Percentiles rank a stretch among this genome's conserved stretches.
Conservation (phyloP, 768 basidiomycete genomes). For the Amanita rubescens region DNA sequence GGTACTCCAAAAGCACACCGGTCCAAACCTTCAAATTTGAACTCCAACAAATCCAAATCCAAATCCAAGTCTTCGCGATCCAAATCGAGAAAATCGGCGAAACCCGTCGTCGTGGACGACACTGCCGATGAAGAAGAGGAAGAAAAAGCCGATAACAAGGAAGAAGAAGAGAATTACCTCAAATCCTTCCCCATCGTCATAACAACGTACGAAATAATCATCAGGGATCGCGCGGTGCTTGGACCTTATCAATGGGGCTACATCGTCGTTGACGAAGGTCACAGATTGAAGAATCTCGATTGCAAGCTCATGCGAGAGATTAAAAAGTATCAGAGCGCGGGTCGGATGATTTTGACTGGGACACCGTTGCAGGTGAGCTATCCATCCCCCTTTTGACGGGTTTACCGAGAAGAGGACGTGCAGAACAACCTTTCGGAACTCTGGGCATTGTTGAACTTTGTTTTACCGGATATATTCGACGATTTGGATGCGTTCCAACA, state of each 20-base stretch:
- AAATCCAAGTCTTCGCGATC: no score
- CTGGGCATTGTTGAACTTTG: conserved; percentile 94
- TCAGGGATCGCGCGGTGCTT: conserved; percentile 64
- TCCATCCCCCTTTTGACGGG: not conserved
- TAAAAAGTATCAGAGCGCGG: conserved; percentile 76
- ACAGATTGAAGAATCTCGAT: conserved; percentile 90
- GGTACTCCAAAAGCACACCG: conserved; percentile 9
- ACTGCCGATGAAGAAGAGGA: conserved; percentile 15
- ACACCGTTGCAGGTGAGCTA: conserved; percentile 84
- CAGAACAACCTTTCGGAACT: conserved; percentile 95
- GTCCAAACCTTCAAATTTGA: not conserved
- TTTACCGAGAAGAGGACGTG: no score
- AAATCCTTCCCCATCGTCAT: conserved; percentile 66
- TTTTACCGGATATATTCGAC: conserved; percentile 88
- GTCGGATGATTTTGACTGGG: conserved; percentile 90
- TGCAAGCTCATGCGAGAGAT: conserved; percentile 88
- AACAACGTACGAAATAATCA: conserved; percentile 92
- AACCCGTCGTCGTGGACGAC: conserved; percentile 12
- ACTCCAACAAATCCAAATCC: conserved; percentile 3
- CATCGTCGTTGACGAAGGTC: conserved; percentile 95
- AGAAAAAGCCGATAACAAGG: no score
- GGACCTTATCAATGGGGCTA: conserved; percentile 73
- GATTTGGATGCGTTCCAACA: conserved; percentile 88
- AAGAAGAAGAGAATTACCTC: conserved; percentile 15
- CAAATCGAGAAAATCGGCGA: conserved; percentile 8